Evolutionary conservation across 2,329 filamentous ascomycete genomes (phyloP), one percentile per base, ranked within the genome.

Genomic region (Rhynchosporium graminicola): DNA sequence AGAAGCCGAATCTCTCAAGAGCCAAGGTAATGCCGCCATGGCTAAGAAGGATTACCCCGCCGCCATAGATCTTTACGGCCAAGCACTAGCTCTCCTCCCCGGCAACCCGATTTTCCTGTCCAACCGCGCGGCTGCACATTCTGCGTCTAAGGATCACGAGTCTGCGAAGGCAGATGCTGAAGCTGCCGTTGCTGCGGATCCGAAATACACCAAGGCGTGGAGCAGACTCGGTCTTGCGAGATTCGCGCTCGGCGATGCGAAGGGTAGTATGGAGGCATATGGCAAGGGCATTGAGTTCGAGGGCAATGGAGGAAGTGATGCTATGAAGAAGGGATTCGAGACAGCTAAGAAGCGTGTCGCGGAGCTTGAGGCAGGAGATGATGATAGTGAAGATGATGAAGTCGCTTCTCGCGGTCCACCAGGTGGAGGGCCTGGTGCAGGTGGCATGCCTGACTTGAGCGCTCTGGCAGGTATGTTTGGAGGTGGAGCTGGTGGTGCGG

Each of bases 151-250:
- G 70, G 88, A 97, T 78, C 93, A 98, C 80, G 86, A 89, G 65
- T 87, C 90, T 66, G 95, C 95, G 12, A 87, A 86, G 71, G 82
- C 88, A 65, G 95, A 99, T 76, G 95, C 95, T 52, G 94, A 98
- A 80, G 85, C 95, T 68, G 95, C 95, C 60, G 91, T 95, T 61
- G 85, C 86, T 62, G 84, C 92, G 60, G 95, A 99, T 76, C 92
- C 95, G 12, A 87, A 87, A 75, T 99, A 98, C 82, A 96, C 93
- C 69, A 98, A 99, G 80, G 95, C 92, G 15, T 99, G 95, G 95
- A 95, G 90, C 70, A 86, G 95, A 65, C 83, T 99, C 26, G 95
- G 95, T 26, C 87, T 98, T 45, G 95, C 95, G 48, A 86, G 89
- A 65, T 99, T 94, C 77, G 94, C 94, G 15, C 85, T 97, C 57